phyloP scores from a whole-genome alignment of 2,329 filamentous ascomycete species.

The Trichoderma koningiopsis region DNA sequence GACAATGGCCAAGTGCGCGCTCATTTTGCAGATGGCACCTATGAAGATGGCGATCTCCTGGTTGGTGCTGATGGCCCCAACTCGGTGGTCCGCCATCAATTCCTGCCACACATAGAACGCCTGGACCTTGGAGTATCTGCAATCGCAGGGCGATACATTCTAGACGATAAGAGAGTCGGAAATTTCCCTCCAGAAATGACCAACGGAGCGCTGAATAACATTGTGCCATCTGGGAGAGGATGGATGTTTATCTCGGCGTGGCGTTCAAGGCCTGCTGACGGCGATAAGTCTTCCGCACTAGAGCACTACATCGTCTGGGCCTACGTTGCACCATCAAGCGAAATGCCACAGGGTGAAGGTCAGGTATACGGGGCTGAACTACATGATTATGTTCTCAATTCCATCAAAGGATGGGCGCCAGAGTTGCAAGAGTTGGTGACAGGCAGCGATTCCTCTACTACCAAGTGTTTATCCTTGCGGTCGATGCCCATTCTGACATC shows the following conservation, averaged over 20 bases:
- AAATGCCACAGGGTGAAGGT: not conserved
- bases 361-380: not conserved
- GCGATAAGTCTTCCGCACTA: not conserved
- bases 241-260: conserved; percentile 1
- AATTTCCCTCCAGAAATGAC: not conserved
- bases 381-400: not conserved
- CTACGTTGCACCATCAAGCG: not conserved
- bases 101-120: not conserved
- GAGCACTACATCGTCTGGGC: not conserved
- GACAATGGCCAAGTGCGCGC: not conserved
- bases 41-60: not conserved
- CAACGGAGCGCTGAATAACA: not conserved
- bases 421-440: not conserved
- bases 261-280: not conserved
- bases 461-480: not conserved
- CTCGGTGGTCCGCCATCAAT: not conserved
- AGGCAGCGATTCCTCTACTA: not conserved
- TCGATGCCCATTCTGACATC: not conserved
- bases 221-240: not conserved
- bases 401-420: not conserved
- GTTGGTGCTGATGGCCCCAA: conserved; percentile 2
- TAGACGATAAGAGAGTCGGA: not conserved
- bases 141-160: not conserved
- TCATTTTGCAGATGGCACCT: not conserved
- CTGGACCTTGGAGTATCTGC: not conserved